Percentiles rank a stretch among this genome's conserved stretches.
phyloP scores from a whole-genome alignment of 2,329 filamentous ascomycete species.

The Leptographium radiaticola region DNA sequence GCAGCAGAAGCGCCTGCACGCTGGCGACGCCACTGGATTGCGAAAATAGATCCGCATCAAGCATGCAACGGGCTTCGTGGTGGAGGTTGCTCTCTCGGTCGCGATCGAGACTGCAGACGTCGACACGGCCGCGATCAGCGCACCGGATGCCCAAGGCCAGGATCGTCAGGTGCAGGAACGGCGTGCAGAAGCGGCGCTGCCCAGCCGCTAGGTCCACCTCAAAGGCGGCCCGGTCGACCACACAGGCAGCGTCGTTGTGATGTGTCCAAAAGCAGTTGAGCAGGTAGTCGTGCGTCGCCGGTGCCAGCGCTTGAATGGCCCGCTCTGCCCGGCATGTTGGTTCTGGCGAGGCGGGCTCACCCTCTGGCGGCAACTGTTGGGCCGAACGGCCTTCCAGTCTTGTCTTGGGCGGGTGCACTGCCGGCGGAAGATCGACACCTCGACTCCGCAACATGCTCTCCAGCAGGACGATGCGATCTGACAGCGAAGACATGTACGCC shows the following conservation, averaged over 20 bases:
- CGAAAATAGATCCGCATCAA: slow-evolving; percentile 39
- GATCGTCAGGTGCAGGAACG: slow-evolving; percentile 37
- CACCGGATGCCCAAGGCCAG: slow-evolving; percentile 39
- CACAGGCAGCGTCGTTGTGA: slow-evolving; percentile 35
- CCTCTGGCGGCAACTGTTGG: slow-evolving; percentile 35
- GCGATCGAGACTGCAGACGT: slow-evolving; percentile 29
- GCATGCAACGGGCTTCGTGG: slow-evolving; percentile 39
- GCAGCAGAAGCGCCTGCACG: slow-evolving; percentile 35
- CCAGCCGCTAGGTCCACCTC: slow-evolving; percentile 31
- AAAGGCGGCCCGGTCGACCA: slow-evolving; percentile 36
- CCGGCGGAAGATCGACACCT: slow-evolving; percentile 34
- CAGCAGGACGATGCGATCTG: slow-evolving; percentile 37
- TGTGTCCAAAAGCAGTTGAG: slow-evolving; percentile 37
- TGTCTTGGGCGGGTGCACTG: slow-evolving; percentile 39
- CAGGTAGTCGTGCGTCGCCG: slow-evolving; percentile 37
- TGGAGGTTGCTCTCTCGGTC: slow-evolving; percentile 37
- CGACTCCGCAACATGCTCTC: slow-evolving; percentile 37
- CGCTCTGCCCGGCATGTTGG: slow-evolving; percentile 32
- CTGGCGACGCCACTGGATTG: slow-evolving; percentile 36
- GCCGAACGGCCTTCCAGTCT: slow-evolving; percentile 31
- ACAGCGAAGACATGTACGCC: slow-evolving; percentile 43
- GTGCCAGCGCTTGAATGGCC: slow-evolving; percentile 30
- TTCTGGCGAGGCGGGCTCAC: slow-evolving; percentile 23
- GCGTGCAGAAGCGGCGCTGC: slow-evolving; percentile 34
- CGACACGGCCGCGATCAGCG: slow-evolving; percentile 33